Conservation (phyloP, 2,329 filamentous ascomycete genomes). For the Fusarium poae region DNA sequence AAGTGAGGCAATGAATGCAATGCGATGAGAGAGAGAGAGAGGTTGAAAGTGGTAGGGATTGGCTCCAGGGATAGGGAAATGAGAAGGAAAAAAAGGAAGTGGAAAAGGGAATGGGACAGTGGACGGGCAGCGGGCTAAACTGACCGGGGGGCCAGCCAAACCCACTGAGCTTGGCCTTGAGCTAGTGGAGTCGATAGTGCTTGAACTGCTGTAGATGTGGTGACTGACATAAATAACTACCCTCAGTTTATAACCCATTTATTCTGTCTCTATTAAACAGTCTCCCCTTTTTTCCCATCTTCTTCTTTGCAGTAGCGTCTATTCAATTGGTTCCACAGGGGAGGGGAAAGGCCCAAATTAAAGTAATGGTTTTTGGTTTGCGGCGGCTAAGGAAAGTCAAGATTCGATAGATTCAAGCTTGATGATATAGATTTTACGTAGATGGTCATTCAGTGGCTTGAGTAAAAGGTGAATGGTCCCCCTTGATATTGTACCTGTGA, state of each 20-base stretch:
- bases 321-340: constrained; percentile 25
- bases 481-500: too few relatives aligned
- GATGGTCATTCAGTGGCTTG: not conserved
- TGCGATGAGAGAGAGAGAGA: not conserved
- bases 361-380: constrained; percentile 3
- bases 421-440: constrained; percentile 15
- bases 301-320: constrained; percentile 16
- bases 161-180: constrained; percentile 1
- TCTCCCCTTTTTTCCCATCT: constrained; percentile 26
- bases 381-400: not conserved
- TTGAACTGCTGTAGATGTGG: constrained; percentile 1
- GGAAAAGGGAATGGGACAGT: not conserved
- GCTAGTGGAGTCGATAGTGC: constrained; percentile 24
- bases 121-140: constrained; percentile 9
- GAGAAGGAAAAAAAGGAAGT: constrained; percentile 15
- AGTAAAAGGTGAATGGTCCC: not conserved
- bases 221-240: not conserved
- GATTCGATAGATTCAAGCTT: constrained; percentile 15
- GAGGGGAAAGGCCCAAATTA: constrained; percentile 14
- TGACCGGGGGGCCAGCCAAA: constrained; percentile 5
- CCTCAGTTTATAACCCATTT: not conserved
- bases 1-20: constrained; percentile 9
- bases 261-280: constrained; percentile 3
- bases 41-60: constrained; percentile 10
- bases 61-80: constrained; percentile 20